A percentile compares a stretch with the other conserved stretches of the same genome.
Evolutionary conservation across 2,329 filamentous ascomycete species (phyloP).

Genomic region (Venturia effusa): DNA sequence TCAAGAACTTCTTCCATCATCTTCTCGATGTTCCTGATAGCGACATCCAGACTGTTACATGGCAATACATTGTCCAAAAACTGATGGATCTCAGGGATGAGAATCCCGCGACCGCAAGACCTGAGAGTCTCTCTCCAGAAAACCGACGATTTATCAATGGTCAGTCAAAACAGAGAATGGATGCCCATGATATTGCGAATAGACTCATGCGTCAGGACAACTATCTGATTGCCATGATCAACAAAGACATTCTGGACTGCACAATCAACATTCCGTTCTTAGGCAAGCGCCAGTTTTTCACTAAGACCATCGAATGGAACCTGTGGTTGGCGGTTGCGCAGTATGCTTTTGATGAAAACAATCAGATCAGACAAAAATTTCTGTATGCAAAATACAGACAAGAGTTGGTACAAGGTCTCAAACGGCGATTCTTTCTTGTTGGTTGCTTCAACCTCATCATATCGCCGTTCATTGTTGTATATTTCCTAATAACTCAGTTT

Average conservation of each 20-base stretch:
- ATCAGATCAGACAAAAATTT: constrained; percentile 78
- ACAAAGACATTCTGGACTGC: constrained; percentile 87
- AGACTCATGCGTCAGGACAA: constrained; percentile 94
- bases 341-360: constrained; percentile 83
- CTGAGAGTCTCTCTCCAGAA: constrained; percentile 43
- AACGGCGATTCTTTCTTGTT: constrained; percentile 67
- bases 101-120: constrained; percentile 65
- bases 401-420: constrained; percentile 66
- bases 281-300: constrained; percentile 70
- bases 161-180: constrained; percentile 86
- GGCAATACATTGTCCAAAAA: constrained; percentile 80
- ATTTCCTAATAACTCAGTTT: constrained; percentile 80
- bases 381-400: constrained; percentile 72
- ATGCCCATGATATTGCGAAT: constrained; percentile 95
- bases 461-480: constrained; percentile 77
- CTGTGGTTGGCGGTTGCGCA: constrained; percentile 83
- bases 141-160: constrained; percentile 58
- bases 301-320: constrained; percentile 84
- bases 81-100: constrained; percentile 76
- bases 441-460: constrained; percentile 79
- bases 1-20: constrained; percentile 78
- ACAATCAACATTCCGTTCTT: constrained; percentile 79
- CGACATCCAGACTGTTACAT: constrained; percentile 89
- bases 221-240: constrained; percentile 92
- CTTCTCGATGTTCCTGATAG: constrained; percentile 72